Conservation (phyloP, 306 rosid genomes). For the Alnus glutinosa region DNA sequence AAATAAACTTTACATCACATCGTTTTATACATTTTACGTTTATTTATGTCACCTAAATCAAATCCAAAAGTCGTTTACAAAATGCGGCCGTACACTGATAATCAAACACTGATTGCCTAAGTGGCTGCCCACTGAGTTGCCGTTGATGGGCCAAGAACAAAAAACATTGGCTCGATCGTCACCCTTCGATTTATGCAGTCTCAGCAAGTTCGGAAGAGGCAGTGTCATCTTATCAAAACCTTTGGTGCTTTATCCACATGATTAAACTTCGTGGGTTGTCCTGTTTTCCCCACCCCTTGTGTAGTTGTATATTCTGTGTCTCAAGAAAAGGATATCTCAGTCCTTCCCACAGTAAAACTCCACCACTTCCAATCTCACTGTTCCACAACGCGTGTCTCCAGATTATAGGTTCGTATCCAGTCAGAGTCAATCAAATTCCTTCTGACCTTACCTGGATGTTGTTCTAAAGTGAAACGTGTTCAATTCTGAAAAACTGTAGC, state of each 20-base stretch:
- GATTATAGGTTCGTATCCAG: neutral
- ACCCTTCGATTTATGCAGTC: neutral
- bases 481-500: neutral
- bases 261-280: too few relatives aligned
- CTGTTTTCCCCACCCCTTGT: neutral
- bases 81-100: neutral
- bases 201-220: neutral
- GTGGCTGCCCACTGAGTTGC: too few relatives aligned
- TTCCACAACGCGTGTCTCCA: neutral
- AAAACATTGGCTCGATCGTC: too few relatives aligned
- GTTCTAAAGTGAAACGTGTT: neutral
- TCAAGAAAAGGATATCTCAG: slow-evolving; percentile 25
- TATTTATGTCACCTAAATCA: too few relatives aligned
- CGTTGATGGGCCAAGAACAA: too few relatives aligned
- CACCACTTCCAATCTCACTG: neutral
- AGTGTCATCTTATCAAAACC: neutral
- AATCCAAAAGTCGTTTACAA: neutral
- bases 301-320: neutral
- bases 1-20: too few relatives aligned
- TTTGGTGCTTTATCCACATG: neutral
- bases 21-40: too few relatives aligned
- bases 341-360: neutral
- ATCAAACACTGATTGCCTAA: neutral
- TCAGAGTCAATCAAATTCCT: neutral
- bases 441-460: neutral